These are phyloP conservation scores for Nosema muscidifuracis DNA, from an alignment of 371 early-diverging fungal genomes.

Conservation along the genomic window DNA sequence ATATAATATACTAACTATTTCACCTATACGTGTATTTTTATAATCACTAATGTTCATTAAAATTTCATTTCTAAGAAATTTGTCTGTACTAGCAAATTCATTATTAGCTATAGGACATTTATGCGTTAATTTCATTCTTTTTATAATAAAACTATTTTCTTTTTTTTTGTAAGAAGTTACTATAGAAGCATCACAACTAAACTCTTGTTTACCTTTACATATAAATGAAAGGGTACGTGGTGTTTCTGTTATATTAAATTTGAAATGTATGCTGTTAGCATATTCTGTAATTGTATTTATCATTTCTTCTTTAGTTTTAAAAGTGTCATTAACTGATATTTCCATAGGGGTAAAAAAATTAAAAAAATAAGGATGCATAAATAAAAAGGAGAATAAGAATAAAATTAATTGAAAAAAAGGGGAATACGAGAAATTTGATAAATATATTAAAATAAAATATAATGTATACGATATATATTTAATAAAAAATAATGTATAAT, in stretches of 20 bases:
- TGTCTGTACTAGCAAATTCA: conserved; percentile 20
- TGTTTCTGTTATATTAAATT: conserved; percentile 49
- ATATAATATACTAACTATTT: conserved; percentile 47
- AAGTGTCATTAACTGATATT: conserved; percentile 54
- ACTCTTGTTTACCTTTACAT: conserved; percentile 58
- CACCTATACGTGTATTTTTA: conserved; percentile 46
- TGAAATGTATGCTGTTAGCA: conserved; percentile 49
- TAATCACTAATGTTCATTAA: conserved; percentile 12
- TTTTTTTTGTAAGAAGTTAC: conserved; percentile 51
- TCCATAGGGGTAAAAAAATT: conserved; percentile 4
- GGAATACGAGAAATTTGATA: too few species aligned
- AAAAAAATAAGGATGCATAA: too few species aligned
- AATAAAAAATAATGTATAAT: too few species aligned
- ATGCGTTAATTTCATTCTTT: conserved; percentile 56
- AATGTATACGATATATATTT: too few species aligned
- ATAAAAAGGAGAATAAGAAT: too few species aligned
- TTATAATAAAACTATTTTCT: conserved; percentile 54
- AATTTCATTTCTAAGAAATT: conserved; percentile 45
- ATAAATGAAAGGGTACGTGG: conserved; percentile 48
- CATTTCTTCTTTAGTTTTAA: conserved; percentile 59
- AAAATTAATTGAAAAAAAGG: too few species aligned
- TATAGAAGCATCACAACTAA: conserved; percentile 59
- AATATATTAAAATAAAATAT: too few species aligned
- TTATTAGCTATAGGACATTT: conserved; percentile 55
- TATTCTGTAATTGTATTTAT: conserved; percentile 51